phyloP scores from a whole-genome alignment of 2,329 filamentous ascomycete genomes.

The Incumbomyces delicatus region DNA sequence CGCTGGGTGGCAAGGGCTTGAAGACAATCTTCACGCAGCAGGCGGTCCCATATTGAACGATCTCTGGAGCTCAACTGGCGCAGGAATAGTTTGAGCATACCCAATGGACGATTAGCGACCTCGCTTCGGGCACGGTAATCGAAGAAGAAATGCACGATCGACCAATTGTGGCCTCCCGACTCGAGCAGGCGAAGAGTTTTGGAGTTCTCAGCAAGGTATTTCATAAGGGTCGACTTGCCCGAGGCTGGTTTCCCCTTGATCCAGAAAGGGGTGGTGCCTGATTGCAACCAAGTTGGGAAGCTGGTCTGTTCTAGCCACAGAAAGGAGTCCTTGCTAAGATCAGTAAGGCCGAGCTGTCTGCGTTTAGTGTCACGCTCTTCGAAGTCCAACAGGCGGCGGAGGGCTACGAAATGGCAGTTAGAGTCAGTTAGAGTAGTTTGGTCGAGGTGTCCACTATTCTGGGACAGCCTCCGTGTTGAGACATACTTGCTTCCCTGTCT shows the following conservation, averaged over 20 bases:
- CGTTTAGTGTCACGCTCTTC: neutral
- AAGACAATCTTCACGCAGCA: slow-evolving; percentile 12
- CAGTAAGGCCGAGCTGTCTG: neutral
- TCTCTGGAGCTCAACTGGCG: neutral
- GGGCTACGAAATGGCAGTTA: no score
- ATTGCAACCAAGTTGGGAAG: slow-evolving; percentile 22
- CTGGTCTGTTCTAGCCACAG: slow-evolving; percentile 34
- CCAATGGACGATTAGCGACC: slow-evolving; percentile 20
- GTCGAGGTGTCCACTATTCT: no score
- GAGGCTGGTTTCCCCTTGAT: slow-evolving; percentile 23
- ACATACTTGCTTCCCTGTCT: no score
- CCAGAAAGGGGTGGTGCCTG: slow-evolving; percentile 21
- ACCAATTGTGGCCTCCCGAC: slow-evolving; percentile 23
- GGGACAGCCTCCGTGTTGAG: no score
- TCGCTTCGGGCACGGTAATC: slow-evolving; percentile 21
- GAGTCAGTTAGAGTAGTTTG: no score
- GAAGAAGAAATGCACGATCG: slow-evolving; percentile 23
- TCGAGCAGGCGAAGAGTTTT: neutral
- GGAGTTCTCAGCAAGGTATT: neutral
- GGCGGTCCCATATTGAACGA: slow-evolving; percentile 22
- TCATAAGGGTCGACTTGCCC: slow-evolving; percentile 19
- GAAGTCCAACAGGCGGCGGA: no score
- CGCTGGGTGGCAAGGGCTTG: neutral
- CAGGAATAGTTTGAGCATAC: slow-evolving; percentile 17
- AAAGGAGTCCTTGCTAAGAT: slow-evolving; percentile 14